These are phyloP conservation scores for Neobulgaria alba DNA, from an alignment of 2,329 filamentous ascomycete genomes.

Conservation along the genomic window DNA sequence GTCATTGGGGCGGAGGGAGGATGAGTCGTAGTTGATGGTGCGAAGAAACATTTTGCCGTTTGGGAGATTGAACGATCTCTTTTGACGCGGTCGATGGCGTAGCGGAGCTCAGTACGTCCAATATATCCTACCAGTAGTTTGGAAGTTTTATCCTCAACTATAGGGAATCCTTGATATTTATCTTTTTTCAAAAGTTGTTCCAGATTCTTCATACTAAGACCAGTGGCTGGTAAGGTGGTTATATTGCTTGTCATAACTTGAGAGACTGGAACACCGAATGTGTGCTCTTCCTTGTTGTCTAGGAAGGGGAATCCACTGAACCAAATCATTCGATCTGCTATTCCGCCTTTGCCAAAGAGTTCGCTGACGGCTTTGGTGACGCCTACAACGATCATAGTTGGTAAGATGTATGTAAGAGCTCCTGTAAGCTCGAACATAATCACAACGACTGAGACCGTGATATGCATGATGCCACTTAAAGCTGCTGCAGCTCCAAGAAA, in stretches of 20 bases:
- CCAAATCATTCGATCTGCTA: slow-evolving; percentile 97
- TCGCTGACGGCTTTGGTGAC: slow-evolving; percentile 91
- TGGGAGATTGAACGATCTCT: slow-evolving; percentile 58
- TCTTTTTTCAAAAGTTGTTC: slow-evolving; percentile 70
- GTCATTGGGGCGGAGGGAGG: slow-evolving; percentile 19
- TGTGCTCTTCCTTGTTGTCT: slow-evolving; percentile 95
- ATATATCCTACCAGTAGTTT: slow-evolving; percentile 84
- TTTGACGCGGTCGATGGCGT: slow-evolving; percentile 75
- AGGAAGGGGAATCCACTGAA: slow-evolving; percentile 96
- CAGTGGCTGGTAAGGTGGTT: slow-evolving; percentile 63
- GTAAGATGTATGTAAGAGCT: slow-evolving; percentile 92
- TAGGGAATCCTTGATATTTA: slow-evolving; percentile 85
- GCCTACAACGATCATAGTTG: slow-evolving; percentile 98
- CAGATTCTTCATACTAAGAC: slow-evolving; percentile 66
- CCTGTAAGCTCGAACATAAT: slow-evolving; percentile 99
- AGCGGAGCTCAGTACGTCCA: slow-evolving; percentile 81
- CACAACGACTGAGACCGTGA: slow-evolving; percentile 92
- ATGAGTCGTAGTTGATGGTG: slow-evolving; percentile 36
- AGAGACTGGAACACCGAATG: slow-evolving; percentile 89
- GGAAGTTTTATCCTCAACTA: slow-evolving; percentile 65
- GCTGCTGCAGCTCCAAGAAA: slow-evolving; percentile 89
- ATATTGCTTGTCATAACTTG: slow-evolving; percentile 78
- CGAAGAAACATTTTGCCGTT: slow-evolving; percentile 67
- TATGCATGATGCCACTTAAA: slow-evolving; percentile 94
- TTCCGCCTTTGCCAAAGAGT: slow-evolving; percentile 88